These are phyloP conservation scores for Tolypocladium album DNA, from an alignment of 2,329 filamentous ascomycete genomes.

Conservation along the genomic window DNA sequence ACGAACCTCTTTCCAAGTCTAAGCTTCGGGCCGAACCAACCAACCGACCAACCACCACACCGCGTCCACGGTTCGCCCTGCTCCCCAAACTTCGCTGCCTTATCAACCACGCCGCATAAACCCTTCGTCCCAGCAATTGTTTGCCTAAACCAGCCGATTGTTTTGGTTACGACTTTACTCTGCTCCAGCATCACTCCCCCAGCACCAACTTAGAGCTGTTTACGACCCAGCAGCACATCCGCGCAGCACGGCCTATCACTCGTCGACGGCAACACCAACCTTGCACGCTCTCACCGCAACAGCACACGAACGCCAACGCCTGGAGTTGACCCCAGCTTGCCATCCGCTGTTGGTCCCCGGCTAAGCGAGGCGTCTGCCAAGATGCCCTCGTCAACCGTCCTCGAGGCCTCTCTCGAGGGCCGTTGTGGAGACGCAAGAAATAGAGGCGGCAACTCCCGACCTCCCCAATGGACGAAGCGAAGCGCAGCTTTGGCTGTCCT, in stretches of 20 bases:
- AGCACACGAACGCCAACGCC: neutral
- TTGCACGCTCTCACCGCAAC: neutral
- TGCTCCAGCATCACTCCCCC: slow-evolving; percentile 14
- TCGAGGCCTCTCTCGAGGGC: neutral
- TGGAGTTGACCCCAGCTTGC: neutral
- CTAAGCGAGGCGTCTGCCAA: neutral
- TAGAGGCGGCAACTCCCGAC: neutral
- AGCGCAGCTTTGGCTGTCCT: slow-evolving; percentile 12
- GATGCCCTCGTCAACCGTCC: neutral
- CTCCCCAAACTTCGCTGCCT: neutral
- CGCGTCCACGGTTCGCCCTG: neutral
- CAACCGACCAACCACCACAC: neutral
- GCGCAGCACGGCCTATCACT: neutral
- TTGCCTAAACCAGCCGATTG: slow-evolving; percentile 6
- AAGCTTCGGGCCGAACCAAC: neutral
- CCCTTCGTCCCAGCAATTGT: slow-evolving; percentile 8
- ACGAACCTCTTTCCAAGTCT: neutral
- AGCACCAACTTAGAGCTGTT: slow-evolving; percentile 7
- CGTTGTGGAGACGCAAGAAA: neutral
- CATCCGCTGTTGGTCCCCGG: neutral
- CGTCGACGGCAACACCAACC: neutral
- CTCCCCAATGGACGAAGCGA: neutral
- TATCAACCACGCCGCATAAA: neutral
- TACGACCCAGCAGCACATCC: neutral
- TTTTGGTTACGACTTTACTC: slow-evolving; percentile 21